Conservation (phyloP, 768 basidiomycete species). For the Exidia glandulosa region DNA sequence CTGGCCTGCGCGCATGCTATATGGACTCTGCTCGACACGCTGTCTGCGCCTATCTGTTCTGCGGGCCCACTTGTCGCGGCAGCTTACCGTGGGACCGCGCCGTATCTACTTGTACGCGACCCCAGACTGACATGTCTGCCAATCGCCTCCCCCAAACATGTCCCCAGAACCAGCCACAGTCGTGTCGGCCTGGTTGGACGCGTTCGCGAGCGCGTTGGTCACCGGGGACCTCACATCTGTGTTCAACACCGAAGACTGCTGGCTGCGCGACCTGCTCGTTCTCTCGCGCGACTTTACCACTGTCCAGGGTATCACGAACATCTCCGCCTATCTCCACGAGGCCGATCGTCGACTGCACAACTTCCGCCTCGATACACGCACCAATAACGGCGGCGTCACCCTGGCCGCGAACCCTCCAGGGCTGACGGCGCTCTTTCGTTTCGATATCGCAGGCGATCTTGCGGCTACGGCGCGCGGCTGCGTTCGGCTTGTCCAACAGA, state of each 20-base stretch:
- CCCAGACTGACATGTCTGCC: too few species aligned
- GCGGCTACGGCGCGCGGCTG: conserved; percentile 24
- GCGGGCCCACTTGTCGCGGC: too few species aligned
- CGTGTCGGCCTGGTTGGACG: too few species aligned
- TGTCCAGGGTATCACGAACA: conserved; percentile 22
- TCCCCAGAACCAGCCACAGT: too few species aligned
- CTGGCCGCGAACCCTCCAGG: conserved; percentile 18
- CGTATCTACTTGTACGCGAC: too few species aligned
- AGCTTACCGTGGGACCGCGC: too few species aligned
- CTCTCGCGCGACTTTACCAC: conserved; percentile 34
- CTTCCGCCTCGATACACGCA: conserved; percentile 3
- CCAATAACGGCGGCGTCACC: conserved; percentile 10
- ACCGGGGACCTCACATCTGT: background rate
- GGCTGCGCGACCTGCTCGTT: conserved; percentile 26
- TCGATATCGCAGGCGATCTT: conserved; percentile 24
- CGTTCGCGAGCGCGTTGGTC: too few species aligned
- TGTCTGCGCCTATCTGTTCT: too few species aligned
- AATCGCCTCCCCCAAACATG: too few species aligned
- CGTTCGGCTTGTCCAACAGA: conserved; percentile 19
- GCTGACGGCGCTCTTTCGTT: conserved; percentile 15
- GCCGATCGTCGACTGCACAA: background rate
- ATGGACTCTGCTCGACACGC: too few species aligned
- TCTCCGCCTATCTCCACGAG: conserved; percentile 20
- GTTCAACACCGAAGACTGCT: background rate
- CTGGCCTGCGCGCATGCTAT: too few species aligned